Base-by-base conservation (phyloP, 2,329 filamentous ascomycete species). In the Cercospora nicotianae region DNA sequence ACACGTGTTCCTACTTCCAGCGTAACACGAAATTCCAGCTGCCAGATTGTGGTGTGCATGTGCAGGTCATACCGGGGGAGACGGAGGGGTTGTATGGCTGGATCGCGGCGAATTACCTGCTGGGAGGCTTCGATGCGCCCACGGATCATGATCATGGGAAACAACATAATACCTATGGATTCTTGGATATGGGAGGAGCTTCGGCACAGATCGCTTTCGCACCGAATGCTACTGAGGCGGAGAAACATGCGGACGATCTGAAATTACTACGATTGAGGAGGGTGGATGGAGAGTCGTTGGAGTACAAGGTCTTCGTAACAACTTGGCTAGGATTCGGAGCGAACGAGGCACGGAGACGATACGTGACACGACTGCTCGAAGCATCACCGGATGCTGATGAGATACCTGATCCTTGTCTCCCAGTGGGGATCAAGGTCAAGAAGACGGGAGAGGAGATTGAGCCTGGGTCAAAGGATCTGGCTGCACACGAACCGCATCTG, bases 291-390 rank as follows among this genome's bases (percentile, higher is more conserved):
- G 84, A 87, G 1, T 81, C 90, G 0, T 81, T 89, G 59, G 95
- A 99, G 76, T 92, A 97, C 81, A 89, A 87, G 72, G 91, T 99
- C 3, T 99, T 99, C 77, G 94, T 96, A 0, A 94, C 94, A 1
- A 97, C 95, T 0, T 99, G 95, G 95, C 85, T 99, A 5, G 94
- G 94, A 0, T 99, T 97, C 77, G 95, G 95, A n/a, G 94, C 96
- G 31, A 95, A 97, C 72, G 90, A 97, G 81, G 95, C 96, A 4
- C 88, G 95, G 58, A 85, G 90, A 73, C 87, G 94, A 66, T 99
- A 96, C 75, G 83, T 98, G n/a, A 85, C 93, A 68, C 84, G 87
- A 3, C 81, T 99, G n/a, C 79, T 90, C 65, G 87, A 91, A 36
- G 85, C 88, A 1, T 90, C 89, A 70, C 84, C 85, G 9, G 83